Evolutionary conservation across 208 protist genomes (phyloP), one percentile per base, ranked within the genome.

Genomic region (Tetramitus jugosus): DNA sequence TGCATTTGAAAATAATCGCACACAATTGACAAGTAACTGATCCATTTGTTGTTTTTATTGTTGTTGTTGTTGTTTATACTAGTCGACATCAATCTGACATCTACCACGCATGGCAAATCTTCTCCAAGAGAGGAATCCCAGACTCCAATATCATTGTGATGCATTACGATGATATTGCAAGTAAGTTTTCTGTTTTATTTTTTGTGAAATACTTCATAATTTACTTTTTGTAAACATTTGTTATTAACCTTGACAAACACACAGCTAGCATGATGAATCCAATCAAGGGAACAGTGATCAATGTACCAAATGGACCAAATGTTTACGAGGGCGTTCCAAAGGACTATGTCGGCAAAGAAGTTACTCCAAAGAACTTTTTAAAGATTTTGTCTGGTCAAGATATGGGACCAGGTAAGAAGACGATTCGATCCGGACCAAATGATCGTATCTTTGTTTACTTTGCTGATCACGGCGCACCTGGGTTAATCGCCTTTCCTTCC

Each of bases 361-460:
- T 87, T 43, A 86, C 80, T 13, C 76, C 81, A 39, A 26, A 78
- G 2, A 79, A 64, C 52, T 81, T 87, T 43, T 26, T 78, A 8
- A 31, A 14, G 4, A 79, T 86, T n/a, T 43, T 87, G 0, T 40
- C 8, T 29, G 85, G 83, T 31, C 52, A 84, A n/a, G 49, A 49
- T 31, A 45, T 3, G 31, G 39, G 46, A 75, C 65, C n/a, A 33
- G 80, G 42, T 43, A n/a, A n/a, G n/a, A 83, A 83, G 49, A 74
- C 80, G 49, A 45, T 86, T 1, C n/a, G 80, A 29, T 67, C 74
- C 31, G 75, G 60, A 26, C 1, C 60, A 0, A 29, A 71, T 4
- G 82, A 85, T 74, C 26, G 62, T 14, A 60, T 87, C 52, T 85
- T 86, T 60, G 56, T 87, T 60, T 79, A 78, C 49, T 87, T 82